A percentile compares a stretch with the other conserved stretches of the same genome.
Evolutionary conservation across 140 eudicot genomes (phyloP).

Genomic region (Oenanthe javanica): DNA sequence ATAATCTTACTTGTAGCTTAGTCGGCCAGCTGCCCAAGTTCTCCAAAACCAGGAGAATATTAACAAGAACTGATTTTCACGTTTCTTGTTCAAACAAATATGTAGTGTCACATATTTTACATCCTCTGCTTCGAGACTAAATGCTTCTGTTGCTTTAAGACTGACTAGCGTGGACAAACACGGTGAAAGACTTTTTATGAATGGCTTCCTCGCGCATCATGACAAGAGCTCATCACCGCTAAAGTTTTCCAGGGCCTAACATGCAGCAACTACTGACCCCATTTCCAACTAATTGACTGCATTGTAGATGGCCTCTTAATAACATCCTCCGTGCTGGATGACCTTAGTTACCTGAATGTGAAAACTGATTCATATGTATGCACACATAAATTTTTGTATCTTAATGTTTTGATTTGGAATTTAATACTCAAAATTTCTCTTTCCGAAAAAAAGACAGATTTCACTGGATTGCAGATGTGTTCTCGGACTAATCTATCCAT

Average conservation of each 20-base stretch:
- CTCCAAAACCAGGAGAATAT: constrained; percentile 27
- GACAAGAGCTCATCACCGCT: constrained; percentile 88
- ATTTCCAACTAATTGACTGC: constrained; percentile 22
- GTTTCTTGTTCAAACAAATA: constrained; percentile 14
- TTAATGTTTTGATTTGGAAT: no score
- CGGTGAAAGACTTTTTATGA: constrained; percentile 71
- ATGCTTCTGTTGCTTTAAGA: constrained; percentile 49
- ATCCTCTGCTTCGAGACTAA: not conserved
- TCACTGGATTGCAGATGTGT: constrained; percentile 24
- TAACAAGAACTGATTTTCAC: not conserved
- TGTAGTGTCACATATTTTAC: not conserved
- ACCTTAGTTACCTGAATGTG: not conserved
- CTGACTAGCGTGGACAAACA: constrained; percentile 70
- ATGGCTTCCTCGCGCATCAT: constrained; percentile 77
- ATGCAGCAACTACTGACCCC: constrained; percentile 77
- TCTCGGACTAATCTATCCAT: not conserved
- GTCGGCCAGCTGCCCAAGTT: not conserved
- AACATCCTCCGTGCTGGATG: not conserved
- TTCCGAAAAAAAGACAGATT: constrained; percentile 76
- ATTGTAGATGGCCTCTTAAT: not conserved
- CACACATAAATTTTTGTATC: not conserved
- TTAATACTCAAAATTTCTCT: constrained; percentile 42
- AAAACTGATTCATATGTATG: not conserved
- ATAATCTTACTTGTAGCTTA: not conserved
- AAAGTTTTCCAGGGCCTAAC: constrained; percentile 90